These are phyloP conservation scores for Camelina neglecta DNA, from an alignment of 345 rosid genomes.

Conservation along the genomic window DNA sequence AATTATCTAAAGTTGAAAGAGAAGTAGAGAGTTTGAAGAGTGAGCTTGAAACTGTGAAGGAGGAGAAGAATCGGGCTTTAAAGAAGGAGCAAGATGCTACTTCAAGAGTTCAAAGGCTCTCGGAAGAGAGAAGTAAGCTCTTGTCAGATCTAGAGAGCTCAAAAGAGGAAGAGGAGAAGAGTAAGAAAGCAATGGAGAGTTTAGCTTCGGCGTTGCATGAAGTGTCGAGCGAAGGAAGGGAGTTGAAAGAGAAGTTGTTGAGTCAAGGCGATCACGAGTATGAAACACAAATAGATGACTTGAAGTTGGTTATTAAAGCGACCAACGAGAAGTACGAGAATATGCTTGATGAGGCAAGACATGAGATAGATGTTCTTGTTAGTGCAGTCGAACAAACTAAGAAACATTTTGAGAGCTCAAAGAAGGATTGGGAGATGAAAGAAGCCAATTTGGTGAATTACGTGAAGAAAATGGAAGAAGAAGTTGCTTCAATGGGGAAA, in stretches of 20 bases:
- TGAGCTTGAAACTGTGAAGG: conserved; percentile 62
- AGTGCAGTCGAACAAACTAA: conserved; percentile 58
- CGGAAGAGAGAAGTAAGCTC: conserved; percentile 79
- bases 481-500: conserved; percentile 65
- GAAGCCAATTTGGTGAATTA: conserved; percentile 62
- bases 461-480: conserved; percentile 72
- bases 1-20: conserved; percentile 54
- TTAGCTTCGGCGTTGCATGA: conserved; percentile 95
- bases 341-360: conserved; percentile 75
- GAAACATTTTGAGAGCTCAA: conserved; percentile 60
- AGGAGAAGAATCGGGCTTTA: conserved; percentile 77
- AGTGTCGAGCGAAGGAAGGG: conserved; percentile 91
- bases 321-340: conserved; percentile 81
- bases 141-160: conserved; percentile 70
- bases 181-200: conserved; percentile 97
- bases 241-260: conserved; percentile 79
- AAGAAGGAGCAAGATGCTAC: conserved; percentile 79
- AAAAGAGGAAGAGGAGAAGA: conserved; percentile 87
- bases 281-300: conserved; percentile 75
- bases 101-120: conserved; percentile 64
- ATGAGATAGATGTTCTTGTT: conserved; percentile 66
- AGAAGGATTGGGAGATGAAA: conserved; percentile 80
- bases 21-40: conserved; percentile 58
- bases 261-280: conserved; percentile 76
- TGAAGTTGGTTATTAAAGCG: conserved; percentile 76